Percentiles rank a stretch among this genome's conserved stretches.
Conservation (phyloP, 2,329 filamentous ascomycete genomes). For the Pseudogymnoascus sp. region DNA sequence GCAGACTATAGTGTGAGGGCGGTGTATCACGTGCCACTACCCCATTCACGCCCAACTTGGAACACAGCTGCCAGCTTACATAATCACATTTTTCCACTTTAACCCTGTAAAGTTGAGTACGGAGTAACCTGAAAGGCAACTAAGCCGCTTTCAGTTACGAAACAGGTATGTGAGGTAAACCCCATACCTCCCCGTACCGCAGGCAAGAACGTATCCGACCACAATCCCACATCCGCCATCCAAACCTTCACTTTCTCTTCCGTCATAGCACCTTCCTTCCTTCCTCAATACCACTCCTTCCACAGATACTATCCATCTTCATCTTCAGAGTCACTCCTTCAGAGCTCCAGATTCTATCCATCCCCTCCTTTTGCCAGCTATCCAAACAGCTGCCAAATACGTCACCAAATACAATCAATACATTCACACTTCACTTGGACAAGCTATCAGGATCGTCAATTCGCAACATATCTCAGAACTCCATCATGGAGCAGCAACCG, state of each 20-base stretch:
- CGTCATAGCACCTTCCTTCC: slow-evolving; percentile 33
- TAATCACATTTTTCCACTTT: background rate
- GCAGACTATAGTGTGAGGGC: background rate
- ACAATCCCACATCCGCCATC: slow-evolving; percentile 8
- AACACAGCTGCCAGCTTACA: background rate
- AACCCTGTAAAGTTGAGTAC: background rate
- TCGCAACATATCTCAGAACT: background rate
- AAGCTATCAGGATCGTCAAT: slow-evolving; percentile 12
- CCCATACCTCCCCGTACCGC: slow-evolving; percentile 10
- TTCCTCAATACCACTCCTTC: slow-evolving; percentile 31
- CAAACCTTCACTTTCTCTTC: slow-evolving; percentile 17
- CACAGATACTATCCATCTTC: slow-evolving; percentile 24
- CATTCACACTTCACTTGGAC: background rate
- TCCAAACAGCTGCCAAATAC: slow-evolving; percentile 12
- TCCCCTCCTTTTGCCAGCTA: slow-evolving; percentile 26
- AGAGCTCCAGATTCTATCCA: slow-evolving; percentile 16
- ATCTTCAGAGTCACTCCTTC: slow-evolving; percentile 10
- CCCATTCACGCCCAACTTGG: slow-evolving; percentile 9
- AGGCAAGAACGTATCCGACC: slow-evolving; percentile 6
- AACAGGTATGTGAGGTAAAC: slow-evolving; percentile 11
- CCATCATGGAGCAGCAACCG: slow-evolving; percentile 57
- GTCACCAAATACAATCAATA: slow-evolving; percentile 8
- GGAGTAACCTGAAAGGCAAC: background rate
- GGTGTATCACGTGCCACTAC: background rate
- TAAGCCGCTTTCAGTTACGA: slow-evolving; percentile 2